A percentile compares a stretch with the other conserved stretches of the same genome.
Conservation (phyloP, 106 monocot genomes). For the Narthecium ossifragum region DNA sequence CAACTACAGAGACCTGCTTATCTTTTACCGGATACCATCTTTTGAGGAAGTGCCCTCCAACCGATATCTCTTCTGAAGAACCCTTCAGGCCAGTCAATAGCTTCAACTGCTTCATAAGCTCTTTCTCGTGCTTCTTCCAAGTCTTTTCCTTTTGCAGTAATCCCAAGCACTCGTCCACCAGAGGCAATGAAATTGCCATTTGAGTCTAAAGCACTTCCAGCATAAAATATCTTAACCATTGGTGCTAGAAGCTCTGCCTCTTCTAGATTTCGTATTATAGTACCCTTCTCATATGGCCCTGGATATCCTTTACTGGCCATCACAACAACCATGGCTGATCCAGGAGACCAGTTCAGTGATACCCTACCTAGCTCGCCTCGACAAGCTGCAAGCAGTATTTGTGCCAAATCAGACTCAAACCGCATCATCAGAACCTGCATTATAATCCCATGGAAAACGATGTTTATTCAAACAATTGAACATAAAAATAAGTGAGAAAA, state of each 20-base stretch:
- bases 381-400: conserved; percentile 74
- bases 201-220: conserved; percentile 59
- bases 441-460: background rate
- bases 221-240: conserved; percentile 79
- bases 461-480: too few relatives aligned
- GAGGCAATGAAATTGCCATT: conserved; percentile 60
- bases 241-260: conserved; percentile 68
- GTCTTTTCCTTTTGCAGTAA: conserved; percentile 75
- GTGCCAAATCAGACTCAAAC: conserved; percentile 78
- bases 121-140: conserved; percentile 58
- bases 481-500: too few relatives aligned
- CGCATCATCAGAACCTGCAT: conserved; percentile 94
- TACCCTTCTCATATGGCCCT: conserved; percentile 67
- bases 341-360: conserved; percentile 72
- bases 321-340: conserved; percentile 86
- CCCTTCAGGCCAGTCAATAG: conserved; percentile 73
- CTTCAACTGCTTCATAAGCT: conserved; percentile 75
- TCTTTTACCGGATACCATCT: too few relatives aligned
- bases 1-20: too few relatives aligned
- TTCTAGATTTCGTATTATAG: conserved; percentile 72
- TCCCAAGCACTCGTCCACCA: conserved; percentile 81
- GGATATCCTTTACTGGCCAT: conserved; percentile 91
- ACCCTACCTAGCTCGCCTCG: conserved; percentile 56
- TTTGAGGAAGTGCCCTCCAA: conserved; percentile 65
- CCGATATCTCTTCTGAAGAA: conserved; percentile 81